Percentiles rank a stretch among this genome's conserved stretches.
phyloP scores from a whole-genome alignment of 1,284 basidiomycete genomes.

The Mycosarcoma mackinlayi region DNA sequence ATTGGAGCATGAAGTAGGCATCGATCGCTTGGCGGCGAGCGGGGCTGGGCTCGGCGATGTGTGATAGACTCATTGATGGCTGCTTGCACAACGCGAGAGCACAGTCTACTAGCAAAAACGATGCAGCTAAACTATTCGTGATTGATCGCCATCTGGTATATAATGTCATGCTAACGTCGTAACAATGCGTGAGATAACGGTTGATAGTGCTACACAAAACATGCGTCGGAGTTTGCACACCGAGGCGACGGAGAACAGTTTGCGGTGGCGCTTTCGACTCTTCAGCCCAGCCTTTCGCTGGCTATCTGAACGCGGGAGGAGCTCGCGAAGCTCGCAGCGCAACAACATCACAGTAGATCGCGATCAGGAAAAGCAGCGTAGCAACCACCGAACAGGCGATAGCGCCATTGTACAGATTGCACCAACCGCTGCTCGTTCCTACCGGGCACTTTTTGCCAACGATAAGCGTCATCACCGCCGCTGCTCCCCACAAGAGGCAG shows the following conservation, averaged over 20 bases:
- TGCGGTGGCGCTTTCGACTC: too few species aligned
- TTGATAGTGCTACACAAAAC: too few species aligned
- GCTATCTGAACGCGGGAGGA: too few species aligned
- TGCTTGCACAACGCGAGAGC: too few species aligned
- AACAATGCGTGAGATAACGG: too few species aligned
- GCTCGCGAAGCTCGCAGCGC: slow-evolving; percentile 29
- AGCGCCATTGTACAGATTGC: slow-evolving; percentile 54
- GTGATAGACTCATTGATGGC: background rate
- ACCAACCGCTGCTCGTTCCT: slow-evolving; percentile 51
- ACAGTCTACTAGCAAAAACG: too few species aligned
- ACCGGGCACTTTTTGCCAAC: slow-evolving; percentile 47
- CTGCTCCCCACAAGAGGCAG: slow-evolving; percentile 46
- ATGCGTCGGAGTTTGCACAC: too few species aligned
- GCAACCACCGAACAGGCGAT: slow-evolving; percentile 48
- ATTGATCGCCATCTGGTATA: background rate
- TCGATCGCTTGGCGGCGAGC: slow-evolving; percentile 32
- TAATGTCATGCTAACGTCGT: too few species aligned
- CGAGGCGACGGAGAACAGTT: too few species aligned
- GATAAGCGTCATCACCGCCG: slow-evolving; percentile 40
- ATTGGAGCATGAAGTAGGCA: slow-evolving; percentile 37
- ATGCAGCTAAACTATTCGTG: background rate
- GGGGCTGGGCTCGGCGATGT: slow-evolving; percentile 27
- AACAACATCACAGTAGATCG: slow-evolving; percentile 45
- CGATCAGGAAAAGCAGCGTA: slow-evolving; percentile 25
- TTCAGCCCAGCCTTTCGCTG: too few species aligned